Evolutionary conservation across 106 monocot species (phyloP), one percentile per base, ranked within the genome.

Genomic region (Posidonia australis): DNA sequence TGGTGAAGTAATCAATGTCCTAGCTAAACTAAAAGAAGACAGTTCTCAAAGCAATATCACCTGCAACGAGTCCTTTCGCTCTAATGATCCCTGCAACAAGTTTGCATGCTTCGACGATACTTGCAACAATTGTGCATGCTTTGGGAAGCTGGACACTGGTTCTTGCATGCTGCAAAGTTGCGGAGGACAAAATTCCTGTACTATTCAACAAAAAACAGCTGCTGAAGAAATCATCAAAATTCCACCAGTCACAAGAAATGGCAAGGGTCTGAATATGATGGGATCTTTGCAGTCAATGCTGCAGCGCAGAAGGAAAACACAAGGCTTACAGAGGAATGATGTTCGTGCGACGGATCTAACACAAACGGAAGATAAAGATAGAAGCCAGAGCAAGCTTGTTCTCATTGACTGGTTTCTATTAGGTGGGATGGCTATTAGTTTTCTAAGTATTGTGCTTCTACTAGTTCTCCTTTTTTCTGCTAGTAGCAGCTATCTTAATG

Each of bases 1-100:
- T 66, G 98, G 91, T 41, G 98, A 99, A 66, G 48, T 99, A 13
- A 67, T 92, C n/a, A 78, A 69, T 44, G 32, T 49, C 58, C 69
- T 49, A 3, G 43, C 19, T 20, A 43, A 28, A 6, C 48, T 24
- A 28, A 30, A 48, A 64, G 64, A 64, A 25, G 36, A 26, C 9
- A 19, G 25, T 24, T 10, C 21, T 2, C 61, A 61, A 36, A 61
- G 17, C 43, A 23, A 13, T 55, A 61, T n/a, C 29, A 42, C 41
- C 20, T 18, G 17, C 31, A 30, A 26, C 12, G 21, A 62, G 30
- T 20, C 36, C 20, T 19, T 23, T 43, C 43, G 30, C 10, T 29
- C 24, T 3, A 18, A 66, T 0, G 22, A 54, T 47, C 59, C 77
- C 51, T 73, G 77, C 11, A 53, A 51, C 29, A 27, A 46, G 27